Evolutionary conservation across 2,329 filamentous ascomycete species (phyloP), one percentile per base, ranked within the genome.

Genomic region (Diplodia corticola): DNA sequence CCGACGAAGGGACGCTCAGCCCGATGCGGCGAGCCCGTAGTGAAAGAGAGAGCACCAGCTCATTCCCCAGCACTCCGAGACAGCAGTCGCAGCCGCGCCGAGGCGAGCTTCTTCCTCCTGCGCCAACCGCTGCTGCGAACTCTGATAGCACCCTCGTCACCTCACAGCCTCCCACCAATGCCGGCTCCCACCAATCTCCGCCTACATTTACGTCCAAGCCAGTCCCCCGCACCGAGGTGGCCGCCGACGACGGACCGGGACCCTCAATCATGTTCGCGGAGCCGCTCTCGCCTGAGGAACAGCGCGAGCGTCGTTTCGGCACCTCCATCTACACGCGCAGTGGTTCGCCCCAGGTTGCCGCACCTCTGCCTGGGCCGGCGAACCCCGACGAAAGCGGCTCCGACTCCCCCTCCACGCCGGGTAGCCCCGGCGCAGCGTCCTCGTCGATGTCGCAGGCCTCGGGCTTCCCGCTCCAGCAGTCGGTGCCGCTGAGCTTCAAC

Each of bases 401-500:
- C 30, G 49, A 7, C 33, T 30, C 15, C n/a, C 5, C 67, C 64
- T 49, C 60, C 65, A 1, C 50, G 68, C 0, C 33, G 67, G 33
- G 51, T 59, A 30, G 17, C n/a, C 51, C 22, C 30, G 35, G 28
- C 37, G 48, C 33, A 5, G 12, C 35, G n/a, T n/a, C 33, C n/a
- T 20, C 40, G 5, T 20, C 40, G 5, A 20, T 44, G 17, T 44
- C 40, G 17, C 71, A 69, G 60, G 75, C 75, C 53, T 73, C 72
- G 66, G 83, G 83, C 9, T 86, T 80, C 69, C 83, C 84, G 0
- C 84, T 86, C 3, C 85, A 86, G 24, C 87, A 88, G 63, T 83
- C 86, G 2, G 78, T 92, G 3, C 85, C 91, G 0, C 81, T 96
- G 2, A 92, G 88, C 2, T 96, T 96, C 81, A 96, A 96, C 71